Evolutionary conservation across 73 alveolate species (phyloP).

Genomic region (Blepharisma japonicum): DNA sequence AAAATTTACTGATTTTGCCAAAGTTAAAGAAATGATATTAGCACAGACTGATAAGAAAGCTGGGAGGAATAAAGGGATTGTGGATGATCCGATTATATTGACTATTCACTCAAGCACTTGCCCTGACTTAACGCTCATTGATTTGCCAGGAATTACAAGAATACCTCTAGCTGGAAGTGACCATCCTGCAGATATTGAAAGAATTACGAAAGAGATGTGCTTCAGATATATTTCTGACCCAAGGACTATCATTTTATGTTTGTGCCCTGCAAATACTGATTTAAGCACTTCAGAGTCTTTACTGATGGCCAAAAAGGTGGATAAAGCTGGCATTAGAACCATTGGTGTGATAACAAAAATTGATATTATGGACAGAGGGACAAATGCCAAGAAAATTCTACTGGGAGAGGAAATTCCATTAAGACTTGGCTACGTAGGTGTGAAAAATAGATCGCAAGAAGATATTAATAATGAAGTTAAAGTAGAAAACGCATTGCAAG

Average conservation of each 20-base stretch:
- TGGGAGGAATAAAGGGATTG: conserved; percentile 85
- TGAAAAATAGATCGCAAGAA: conserved; percentile 91
- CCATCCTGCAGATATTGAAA: conserved; percentile 36
- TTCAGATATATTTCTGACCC: conserved; percentile 69
- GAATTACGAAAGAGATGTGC: conserved; percentile 94
- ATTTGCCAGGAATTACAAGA: conserved; percentile 98
- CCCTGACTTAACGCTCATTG: conserved; percentile 97
- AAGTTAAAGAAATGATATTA: conserved; percentile 85
- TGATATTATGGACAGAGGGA: conserved; percentile 97
- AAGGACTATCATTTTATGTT: conserved; percentile 73
- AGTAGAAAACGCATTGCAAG: neutral
- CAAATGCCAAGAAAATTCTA: conserved; percentile 92
- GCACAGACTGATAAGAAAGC: conserved; percentile 88
- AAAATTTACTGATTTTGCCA: conserved; percentile 84
- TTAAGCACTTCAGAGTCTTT: conserved; percentile 92
- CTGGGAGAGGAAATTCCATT: conserved; percentile 92
- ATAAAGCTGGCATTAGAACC: conserved; percentile 88
- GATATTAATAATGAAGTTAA: conserved; percentile 69
- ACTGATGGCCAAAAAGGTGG: conserved; percentile 89
- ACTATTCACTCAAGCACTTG: conserved; percentile 92
- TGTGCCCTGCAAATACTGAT: conserved; percentile 79
- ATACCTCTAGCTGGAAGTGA: conserved; percentile 63
- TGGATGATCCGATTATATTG: conserved; percentile 94
- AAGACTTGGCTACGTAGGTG: conserved; percentile 98
- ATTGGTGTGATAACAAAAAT: conserved; percentile 81